Evolutionary conservation across 306 rosid species (phyloP).

Genomic region (Urtica urens): DNA sequence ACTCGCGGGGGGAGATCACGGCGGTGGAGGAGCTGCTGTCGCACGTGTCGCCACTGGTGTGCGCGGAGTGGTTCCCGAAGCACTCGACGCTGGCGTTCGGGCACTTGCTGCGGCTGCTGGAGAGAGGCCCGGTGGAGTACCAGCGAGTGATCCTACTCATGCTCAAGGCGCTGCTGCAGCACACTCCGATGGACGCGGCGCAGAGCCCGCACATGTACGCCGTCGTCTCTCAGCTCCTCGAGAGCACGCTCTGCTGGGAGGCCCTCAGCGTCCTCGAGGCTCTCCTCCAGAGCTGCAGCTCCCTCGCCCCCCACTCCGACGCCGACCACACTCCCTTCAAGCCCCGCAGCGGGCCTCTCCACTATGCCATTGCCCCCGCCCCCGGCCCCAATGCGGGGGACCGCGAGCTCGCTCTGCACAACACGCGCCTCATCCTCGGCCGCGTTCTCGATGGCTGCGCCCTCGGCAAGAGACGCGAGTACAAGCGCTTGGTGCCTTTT

Average conservation of each 20-base stretch:
- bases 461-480: slow-evolving; percentile 80
- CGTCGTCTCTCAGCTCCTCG: slow-evolving; percentile 87
- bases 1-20: slow-evolving; percentile 82
- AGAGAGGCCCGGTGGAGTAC: slow-evolving; percentile 90
- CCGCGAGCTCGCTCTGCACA: slow-evolving; percentile 75
- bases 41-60: slow-evolving; percentile 80
- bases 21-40: slow-evolving; percentile 70
- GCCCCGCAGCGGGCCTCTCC: slow-evolving; percentile 94
- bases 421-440: slow-evolving; percentile 80
- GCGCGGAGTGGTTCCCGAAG: slow-evolving; percentile 93
- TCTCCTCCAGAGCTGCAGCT: slow-evolving; percentile 89
- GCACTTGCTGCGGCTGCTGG: slow-evolving; percentile 76
- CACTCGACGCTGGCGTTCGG: slow-evolving; percentile 92
- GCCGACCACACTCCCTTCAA: slow-evolving; percentile 82
- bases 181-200: slow-evolving; percentile 96
- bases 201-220: slow-evolving; percentile 99
- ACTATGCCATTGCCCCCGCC: slow-evolving; percentile 48
- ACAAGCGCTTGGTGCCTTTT: slow-evolving; percentile 77
- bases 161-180: slow-evolving; percentile 95
- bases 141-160: slow-evolving; percentile 90
- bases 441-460: slow-evolving; percentile 78
- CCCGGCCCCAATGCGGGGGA: slow-evolving; percentile 25
- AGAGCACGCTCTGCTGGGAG: slow-evolving; percentile 96
- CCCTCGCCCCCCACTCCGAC: slow-evolving; percentile 76
- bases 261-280: slow-evolving; percentile 96